Conservation (phyloP, 2,329 filamentous ascomycete genomes). For the Fusarium udum region DNA sequence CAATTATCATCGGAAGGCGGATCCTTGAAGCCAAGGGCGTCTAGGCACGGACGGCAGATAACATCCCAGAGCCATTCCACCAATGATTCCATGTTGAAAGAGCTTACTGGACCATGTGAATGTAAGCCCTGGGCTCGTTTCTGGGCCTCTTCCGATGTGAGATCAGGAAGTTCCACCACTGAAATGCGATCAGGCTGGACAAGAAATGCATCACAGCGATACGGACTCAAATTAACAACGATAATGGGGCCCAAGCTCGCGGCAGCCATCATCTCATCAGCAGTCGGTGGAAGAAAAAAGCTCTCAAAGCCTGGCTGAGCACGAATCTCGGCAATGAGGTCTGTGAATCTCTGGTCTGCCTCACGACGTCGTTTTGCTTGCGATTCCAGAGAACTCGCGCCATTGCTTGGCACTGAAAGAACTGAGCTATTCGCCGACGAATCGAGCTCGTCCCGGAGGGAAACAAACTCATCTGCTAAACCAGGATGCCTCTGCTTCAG, state of each 20-base stretch:
- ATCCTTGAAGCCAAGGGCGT: background rate
- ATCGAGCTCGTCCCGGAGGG: background rate
- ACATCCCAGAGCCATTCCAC: background rate
- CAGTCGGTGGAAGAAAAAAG: background rate
- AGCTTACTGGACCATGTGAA: background rate
- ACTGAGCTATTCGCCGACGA: background rate
- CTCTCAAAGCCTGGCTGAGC: background rate
- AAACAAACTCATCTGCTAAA: background rate
- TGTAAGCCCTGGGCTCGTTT: background rate
- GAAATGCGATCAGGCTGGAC: background rate
- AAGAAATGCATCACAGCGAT: background rate
- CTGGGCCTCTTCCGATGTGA: background rate
- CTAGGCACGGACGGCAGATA: background rate
- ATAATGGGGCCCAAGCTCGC: background rate
- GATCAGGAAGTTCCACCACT: background rate
- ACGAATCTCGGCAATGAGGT: background rate
- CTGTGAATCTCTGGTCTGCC: background rate
- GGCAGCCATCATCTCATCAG: background rate
- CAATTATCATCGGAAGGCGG: background rate
- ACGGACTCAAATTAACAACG: background rate
- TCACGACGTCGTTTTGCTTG: background rate
- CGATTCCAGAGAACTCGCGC: background rate
- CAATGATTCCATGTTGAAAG: background rate
- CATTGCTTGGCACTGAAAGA: rapidly evolving
- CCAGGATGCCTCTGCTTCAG: background rate